Base-by-base conservation (phyloP, 768 basidiomycete species). In the Mycena leptocephala region DNA sequence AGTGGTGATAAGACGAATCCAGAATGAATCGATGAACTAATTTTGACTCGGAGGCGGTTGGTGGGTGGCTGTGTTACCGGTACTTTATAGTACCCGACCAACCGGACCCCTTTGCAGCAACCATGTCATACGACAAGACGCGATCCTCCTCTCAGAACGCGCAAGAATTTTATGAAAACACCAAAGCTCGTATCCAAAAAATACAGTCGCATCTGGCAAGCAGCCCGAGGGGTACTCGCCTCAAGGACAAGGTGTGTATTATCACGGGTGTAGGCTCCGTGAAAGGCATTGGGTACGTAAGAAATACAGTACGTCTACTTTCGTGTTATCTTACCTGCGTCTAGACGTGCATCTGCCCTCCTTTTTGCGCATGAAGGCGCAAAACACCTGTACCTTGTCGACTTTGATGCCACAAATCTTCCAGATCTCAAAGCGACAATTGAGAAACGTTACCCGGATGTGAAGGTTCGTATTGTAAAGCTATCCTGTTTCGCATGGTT, bases 221-320 rank as follows among this genome's bases (percentile, higher is more conserved):
- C 32, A 80, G 91, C 26, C 87, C 92, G 35, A 89, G 93, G 51
- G 84, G 87, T 33, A 86, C 85, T 24, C 89, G 92, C 79, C 88
- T 97, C 77, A 89, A 88, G 81, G 92, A 89, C 76, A 97, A 96
- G 83, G 95, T 97, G 30, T 95, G 94, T 79, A 89, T 98, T 70
- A 90, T 98, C 79, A 98, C 97, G 0, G 97, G 97, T 22, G 96
- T 94, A 35, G 94, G 95, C 35, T 97, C 96, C 24, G 81, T 94
- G 78, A 93, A 94, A 82, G 97, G 97, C 22, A 98, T 98, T 75
- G 97, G 97, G 94, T 97, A 85, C 78, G 91, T 71, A 30, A 33
- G 5, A 37, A 59, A 46, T 59, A 48, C 24, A 14, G 3, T 33
- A 64, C 65, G 46, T 69, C 66, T 68, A 56, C 32, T 64, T 10